Evolutionary conservation across 495 filamentous ascomycete genomes (phyloP), one percentile per base, ranked within the genome.

Genomic region (Penicillium angulare): DNA sequence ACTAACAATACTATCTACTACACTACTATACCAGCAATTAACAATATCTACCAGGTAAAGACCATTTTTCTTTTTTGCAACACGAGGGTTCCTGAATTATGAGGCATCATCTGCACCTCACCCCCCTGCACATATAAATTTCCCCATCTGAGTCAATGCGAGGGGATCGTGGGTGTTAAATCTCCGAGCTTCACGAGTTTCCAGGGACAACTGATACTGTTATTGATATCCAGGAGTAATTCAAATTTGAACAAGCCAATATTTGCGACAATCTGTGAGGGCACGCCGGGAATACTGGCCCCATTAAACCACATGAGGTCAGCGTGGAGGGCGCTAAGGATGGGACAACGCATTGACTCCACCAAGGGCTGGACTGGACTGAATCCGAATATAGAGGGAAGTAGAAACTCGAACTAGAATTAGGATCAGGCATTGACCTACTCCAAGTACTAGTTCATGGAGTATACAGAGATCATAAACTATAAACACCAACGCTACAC

Each of bases 161-260:
- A 60, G 53, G 60, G 34, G 44, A 55, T 56, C 60, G 60, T 63
- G 60, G 49, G 21, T 18, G 33, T 36, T 35, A 60, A 64, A 49
- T 56, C 55, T 64, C 61, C 61, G 61, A 56, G 15, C 53, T 21
- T 7, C 43, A 53, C 51, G 51, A 56, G 53, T 21, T 17, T 24
- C 31, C n/a, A n/a, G n/a, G n/a, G n/a, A n/a, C n/a, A n/a, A n/a
- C n/a, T n/a, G n/a, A 31, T 31, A 31, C 13, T 31, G 13, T 31
- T 12, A 31, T 31, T 7, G 27, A 9, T 31, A 12, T 31, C 27
- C 8, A 9, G 27, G 27, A 9, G 27, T 12, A 1, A 31, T 9
- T 38, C 16, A 16, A 15, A 38, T 38, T 15, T 41, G 20, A n/a
- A n/a, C n/a, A n/a, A n/a, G n/a, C n/a, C 3, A 41, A 41, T 41